Conservation (phyloP, 1,139 yeast species). For the Geotrichum europaeum region DNA sequence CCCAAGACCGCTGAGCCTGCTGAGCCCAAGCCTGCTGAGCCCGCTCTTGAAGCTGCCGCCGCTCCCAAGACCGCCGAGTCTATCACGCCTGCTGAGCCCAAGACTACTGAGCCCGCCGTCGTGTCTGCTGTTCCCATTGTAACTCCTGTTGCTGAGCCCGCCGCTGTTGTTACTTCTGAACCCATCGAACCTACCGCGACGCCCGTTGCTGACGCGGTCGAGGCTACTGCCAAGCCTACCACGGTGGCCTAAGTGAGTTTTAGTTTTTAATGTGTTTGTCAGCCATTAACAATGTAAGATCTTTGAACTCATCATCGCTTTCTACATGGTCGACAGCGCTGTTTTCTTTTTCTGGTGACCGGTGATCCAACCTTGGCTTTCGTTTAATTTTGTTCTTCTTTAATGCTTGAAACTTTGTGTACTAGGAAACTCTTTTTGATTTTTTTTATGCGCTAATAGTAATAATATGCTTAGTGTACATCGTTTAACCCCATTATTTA, state of each 20-base stretch:
- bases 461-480: no score
- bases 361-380: background rate
- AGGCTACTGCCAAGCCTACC: background rate
- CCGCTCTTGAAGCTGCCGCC: background rate
- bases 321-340: no score
- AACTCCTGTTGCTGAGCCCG: constrained; percentile 11
- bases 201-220: background rate
- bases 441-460: background rate
- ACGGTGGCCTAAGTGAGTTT: background rate
- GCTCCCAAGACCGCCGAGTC: constrained; percentile 7
- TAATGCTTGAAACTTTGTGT: background rate
- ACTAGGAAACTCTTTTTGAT: background rate
- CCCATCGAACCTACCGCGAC: background rate
- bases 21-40: background rate
- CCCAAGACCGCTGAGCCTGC: background rate
- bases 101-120: constrained; percentile 1
- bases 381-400: background rate
- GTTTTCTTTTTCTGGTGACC: no score
- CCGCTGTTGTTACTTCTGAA: background rate
- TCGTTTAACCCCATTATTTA: no score
- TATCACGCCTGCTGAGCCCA: background rate
- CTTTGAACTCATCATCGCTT: no score
- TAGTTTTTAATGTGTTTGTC: no score
- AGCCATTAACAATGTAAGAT: no score
- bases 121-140: constrained; percentile 1